Base-by-base conservation (phyloP, 331 rosid species). In the Cydonia oblonga region DNA sequence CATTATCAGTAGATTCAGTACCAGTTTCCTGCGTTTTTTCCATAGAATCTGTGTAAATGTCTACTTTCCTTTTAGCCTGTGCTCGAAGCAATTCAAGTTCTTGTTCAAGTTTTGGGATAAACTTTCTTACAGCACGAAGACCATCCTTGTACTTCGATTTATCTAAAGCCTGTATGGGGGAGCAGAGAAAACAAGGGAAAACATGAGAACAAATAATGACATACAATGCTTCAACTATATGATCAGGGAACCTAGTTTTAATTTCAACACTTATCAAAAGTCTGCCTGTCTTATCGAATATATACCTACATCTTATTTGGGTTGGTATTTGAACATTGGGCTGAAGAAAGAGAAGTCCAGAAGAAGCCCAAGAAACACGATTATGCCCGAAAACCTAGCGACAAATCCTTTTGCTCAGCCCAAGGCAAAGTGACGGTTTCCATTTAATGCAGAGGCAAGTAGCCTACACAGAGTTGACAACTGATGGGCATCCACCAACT, bases 111-210 rank as follows among this genome's bases (percentile, higher is more conserved):
- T 74, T 88, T 12, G 97, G 98, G 71, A 91, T 89, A 59, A 85
- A 65, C 80, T 84, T 89, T 78, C 96, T 84, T 68, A 93, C 92
- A 68, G 97, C 91, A 14, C 92, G 87, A 42, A 93, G 92, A 69
- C 89, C 91, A 75, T 91, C 97, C 81, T 87, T 75, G 30, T 89
- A 85, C 77, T 87, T 93, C 64, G 98, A 93, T 87, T 93, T 91
- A 81, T 91, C 97, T 85, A 91, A 81, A 82, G 96, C 96, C 98
- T 93, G 84, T 59, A 71, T 30, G 49, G 64, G 40, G 68, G 23
- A 35, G 61, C 64, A 66, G 75, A 82, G 61, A 66, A 32, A 14
- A 77, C 9, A 16, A 62, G 30, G 33, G 32, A n/a, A 29, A 4
- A 49, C 62, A 62, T 42, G 42, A 63, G 70, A 64, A 38, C 49